phyloP scores from a whole-genome alignment of 768 basidiomycete species.

The Gloeostereum incarnatum region DNA sequence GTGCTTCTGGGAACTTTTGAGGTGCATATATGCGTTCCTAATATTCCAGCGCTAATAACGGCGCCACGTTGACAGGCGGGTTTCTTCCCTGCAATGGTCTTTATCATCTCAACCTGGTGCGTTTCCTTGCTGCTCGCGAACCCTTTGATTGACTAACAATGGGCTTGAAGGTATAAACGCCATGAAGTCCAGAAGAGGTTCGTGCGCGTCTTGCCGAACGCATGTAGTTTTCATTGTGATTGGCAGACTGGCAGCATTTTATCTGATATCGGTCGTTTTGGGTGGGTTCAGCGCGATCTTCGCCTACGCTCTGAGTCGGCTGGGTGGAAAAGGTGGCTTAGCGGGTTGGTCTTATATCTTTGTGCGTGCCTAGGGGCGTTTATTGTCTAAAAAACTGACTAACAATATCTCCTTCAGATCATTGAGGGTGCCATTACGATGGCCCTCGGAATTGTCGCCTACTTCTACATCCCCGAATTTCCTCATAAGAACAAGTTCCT shows the following conservation, averaged over 20 bases:
- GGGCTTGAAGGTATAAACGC: slow-evolving; percentile 32
- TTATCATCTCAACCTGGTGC: slow-evolving; percentile 40
- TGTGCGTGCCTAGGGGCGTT: slow-evolving; percentile 16
- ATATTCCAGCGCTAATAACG: neutral
- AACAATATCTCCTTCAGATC: slow-evolving; percentile 18
- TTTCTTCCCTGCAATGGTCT: slow-evolving; percentile 40
- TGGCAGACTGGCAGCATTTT: slow-evolving; percentile 34
- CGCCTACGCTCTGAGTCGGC: slow-evolving; percentile 29
- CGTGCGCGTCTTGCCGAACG: neutral
- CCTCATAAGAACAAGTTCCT: slow-evolving; percentile 39
- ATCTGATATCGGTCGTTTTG: slow-evolving; percentile 28
- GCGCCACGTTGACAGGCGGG: slow-evolving; percentile 24
- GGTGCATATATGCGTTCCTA: slow-evolving; percentile 14
- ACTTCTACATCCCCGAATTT: slow-evolving; percentile 34
- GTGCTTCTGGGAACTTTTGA: slow-evolving; percentile 33
- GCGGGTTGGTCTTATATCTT: slow-evolving; percentile 45
- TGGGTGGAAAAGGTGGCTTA: slow-evolving; percentile 28
- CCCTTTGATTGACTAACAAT: slow-evolving; percentile 2
- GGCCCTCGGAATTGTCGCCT: slow-evolving; percentile 28
- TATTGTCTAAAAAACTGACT: neutral
- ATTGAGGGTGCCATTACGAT: slow-evolving; percentile 36
- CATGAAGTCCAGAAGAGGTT: slow-evolving; percentile 43
- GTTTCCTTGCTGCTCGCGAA: slow-evolving; percentile 3
- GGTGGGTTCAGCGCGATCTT: slow-evolving; percentile 33
- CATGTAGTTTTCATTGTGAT: neutral